phyloP scores from a whole-genome alignment of 2,329 filamentous ascomycete genomes.

The Pyrenophora graminea region DNA sequence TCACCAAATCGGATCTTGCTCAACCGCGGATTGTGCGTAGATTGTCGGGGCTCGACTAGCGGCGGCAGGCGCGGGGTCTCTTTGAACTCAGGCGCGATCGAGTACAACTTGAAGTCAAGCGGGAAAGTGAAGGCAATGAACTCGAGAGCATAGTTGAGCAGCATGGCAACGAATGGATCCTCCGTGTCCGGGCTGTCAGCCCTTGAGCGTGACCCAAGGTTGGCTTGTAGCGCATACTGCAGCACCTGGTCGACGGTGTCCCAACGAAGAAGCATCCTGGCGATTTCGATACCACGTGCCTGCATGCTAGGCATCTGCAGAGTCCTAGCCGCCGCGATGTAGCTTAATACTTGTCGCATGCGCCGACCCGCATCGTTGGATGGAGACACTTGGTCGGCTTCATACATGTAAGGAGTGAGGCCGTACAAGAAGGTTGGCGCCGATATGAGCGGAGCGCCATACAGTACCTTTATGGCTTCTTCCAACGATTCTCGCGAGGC shows the following conservation, averaged over 20 bases:
- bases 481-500: slow-evolving; percentile 36
- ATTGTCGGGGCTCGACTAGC: slow-evolving; percentile 41
- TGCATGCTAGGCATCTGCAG: slow-evolving; percentile 61
- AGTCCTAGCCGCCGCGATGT: slow-evolving; percentile 65
- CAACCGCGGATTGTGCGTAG: slow-evolving; percentile 58
- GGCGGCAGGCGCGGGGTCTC: slow-evolving; percentile 55
- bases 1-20: slow-evolving; percentile 75
- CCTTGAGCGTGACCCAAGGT: slow-evolving; percentile 13
- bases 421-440: slow-evolving; percentile 36
- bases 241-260: slow-evolving; percentile 65
- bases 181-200: slow-evolving; percentile 44
- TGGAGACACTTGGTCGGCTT: slow-evolving; percentile 24
- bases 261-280: slow-evolving; percentile 63
- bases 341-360: slow-evolving; percentile 56
- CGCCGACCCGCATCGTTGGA: slow-evolving; percentile 40
- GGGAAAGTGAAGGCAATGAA: slow-evolving; percentile 67
- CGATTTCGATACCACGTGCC: slow-evolving; percentile 63
- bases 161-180: slow-evolving; percentile 58
- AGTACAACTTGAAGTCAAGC: slow-evolving; percentile 63
- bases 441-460: slow-evolving; percentile 40
- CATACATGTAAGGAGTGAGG: slow-evolving; percentile 32
- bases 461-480: slow-evolving; percentile 45
- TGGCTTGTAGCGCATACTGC: slow-evolving; percentile 60
- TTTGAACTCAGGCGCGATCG: slow-evolving; percentile 51
- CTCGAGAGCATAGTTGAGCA: slow-evolving; percentile 61